These are phyloP conservation scores for Cercophora scortea DNA, from an alignment of 495 filamentous ascomycete genomes.

Conservation along the genomic window DNA sequence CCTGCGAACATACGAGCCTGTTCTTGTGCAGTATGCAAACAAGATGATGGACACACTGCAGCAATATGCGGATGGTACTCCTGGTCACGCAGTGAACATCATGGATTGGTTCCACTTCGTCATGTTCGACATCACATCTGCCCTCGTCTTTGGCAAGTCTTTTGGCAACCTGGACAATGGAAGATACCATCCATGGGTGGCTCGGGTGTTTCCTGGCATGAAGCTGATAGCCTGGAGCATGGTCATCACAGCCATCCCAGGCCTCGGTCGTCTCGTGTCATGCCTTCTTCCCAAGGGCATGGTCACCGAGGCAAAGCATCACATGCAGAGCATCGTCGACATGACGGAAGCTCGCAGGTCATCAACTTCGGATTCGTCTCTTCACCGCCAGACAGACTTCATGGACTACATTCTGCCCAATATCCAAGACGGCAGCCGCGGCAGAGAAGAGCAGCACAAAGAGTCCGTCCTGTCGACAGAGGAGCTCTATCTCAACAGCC, in stretches of 20 bases:
- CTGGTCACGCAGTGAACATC: slow-evolving; percentile 25
- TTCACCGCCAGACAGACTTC: background rate
- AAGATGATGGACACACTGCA: slow-evolving; percentile 1
- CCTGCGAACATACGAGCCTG: slow-evolving; percentile 2
- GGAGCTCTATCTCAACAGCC: slow-evolving; percentile 14
- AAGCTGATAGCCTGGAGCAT: slow-evolving; percentile 7
- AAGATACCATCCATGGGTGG: slow-evolving; percentile 42
- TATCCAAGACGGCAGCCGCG: background rate
- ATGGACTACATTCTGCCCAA: slow-evolving; percentile 7
- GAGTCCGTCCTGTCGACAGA: background rate
- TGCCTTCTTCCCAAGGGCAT: slow-evolving; percentile 2
- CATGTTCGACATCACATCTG: slow-evolving; percentile 52
- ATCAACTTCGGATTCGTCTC: background rate
- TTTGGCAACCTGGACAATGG: slow-evolving; percentile 41
- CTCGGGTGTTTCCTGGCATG: slow-evolving; percentile 6
- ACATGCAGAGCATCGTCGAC: slow-evolving; percentile 7
- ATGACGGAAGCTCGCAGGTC: slow-evolving; percentile 4
- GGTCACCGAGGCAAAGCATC: slow-evolving; percentile 2
- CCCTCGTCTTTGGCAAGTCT: slow-evolving; percentile 49
- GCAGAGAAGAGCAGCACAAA: background rate
- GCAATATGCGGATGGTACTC: background rate
- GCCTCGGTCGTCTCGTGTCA: slow-evolving; percentile 2
- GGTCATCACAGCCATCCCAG: slow-evolving; percentile 4
- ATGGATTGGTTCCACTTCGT: slow-evolving; percentile 47
- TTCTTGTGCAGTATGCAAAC: background rate